Percentiles rank a stretch among this genome's conserved stretches.
phyloP scores from a whole-genome alignment of 2,329 filamentous ascomycete species.

The Didymellaceae sp. region DNA sequence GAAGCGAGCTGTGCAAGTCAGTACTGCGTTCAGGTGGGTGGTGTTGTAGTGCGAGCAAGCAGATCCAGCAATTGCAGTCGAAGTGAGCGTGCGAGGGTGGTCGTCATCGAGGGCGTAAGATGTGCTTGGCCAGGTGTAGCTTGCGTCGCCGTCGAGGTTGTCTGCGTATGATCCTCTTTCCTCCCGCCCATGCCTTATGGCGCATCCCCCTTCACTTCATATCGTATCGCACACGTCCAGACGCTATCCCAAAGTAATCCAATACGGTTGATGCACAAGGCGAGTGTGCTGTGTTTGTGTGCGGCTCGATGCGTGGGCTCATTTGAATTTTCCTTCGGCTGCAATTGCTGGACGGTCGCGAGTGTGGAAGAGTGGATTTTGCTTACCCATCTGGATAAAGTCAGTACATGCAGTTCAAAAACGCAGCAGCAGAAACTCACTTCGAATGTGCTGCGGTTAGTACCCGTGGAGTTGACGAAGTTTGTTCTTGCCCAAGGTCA shows the following conservation, averaged over 20 bases:
- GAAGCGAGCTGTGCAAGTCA: conserved; percentile 80
- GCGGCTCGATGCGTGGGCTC: conserved; percentile 22
- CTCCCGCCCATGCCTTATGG: neutral
- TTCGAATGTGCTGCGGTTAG: conserved; percentile 61
- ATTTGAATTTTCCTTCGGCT: conserved; percentile 33
- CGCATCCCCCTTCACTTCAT: neutral
- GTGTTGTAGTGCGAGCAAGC: conserved; percentile 1
- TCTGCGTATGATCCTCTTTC: neutral
- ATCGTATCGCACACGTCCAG: neutral
- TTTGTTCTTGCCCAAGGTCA: conserved; percentile 24
- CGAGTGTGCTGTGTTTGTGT: conserved; percentile 4
- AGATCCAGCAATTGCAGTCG: conserved; percentile 41
- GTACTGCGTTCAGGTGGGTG: conserved; percentile 22
- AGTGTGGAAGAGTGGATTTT: conserved; percentile 32
- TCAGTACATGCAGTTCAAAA: conserved; percentile 27
- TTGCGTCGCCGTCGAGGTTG: neutral
- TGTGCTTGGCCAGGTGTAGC: neutral
- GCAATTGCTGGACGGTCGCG: conserved; percentile 42
- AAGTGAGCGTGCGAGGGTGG: neutral
- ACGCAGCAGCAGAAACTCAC: conserved; percentile 48
- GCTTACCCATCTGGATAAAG: conserved; percentile 68
- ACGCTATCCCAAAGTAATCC: neutral
- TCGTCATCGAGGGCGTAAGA: neutral
- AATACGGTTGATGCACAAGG: neutral
- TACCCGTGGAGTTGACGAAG: conserved; percentile 43